Evolutionary conservation across 805 yeast species (phyloP), one percentile per base, ranked within the genome.

Genomic region (Blastobotrys peoriensis): DNA sequence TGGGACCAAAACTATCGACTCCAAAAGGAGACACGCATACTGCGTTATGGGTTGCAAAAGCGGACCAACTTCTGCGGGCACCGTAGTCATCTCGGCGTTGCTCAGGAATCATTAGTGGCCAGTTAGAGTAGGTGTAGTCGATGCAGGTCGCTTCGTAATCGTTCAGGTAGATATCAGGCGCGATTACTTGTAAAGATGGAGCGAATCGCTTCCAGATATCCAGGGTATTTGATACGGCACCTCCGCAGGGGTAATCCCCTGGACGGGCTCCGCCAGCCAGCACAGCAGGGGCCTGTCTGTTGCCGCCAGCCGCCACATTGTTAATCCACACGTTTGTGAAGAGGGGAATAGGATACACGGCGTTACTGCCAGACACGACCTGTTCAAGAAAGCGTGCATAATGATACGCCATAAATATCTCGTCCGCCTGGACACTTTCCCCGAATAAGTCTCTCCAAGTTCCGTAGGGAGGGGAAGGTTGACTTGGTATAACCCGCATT

Each of bases 41-140:
- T 3, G 54, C 54, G 9, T 20, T 10, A 35, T 41, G 42, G 6
- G 25, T 28, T 33, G 53, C 54, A 35, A 46, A 22, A 8, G 52
- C 44, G 5, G 15, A 5, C 46, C 47, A 50, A 13, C 39, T 16
- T 6, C 53, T 21, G 15, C 52, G 21, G 10, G 54, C 54, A 6
- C 53, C 54, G 37, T 16, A 49, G 25, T 45, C 53, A 36, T 50
- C 54, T 18, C 54, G 33, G 13, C 54, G 46, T 37, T 49, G 53
- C 44, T 50, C 54, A 13, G 54, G 54, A 21, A 50, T 44, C 28
- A 50, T 41, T 8, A 46, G 41, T 2, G 51, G 43, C n/a, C 43
- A 44, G 30, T 34, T 41, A 15, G 18, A 17, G 19, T 49, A 50
- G 1, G 38, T 16, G 27, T 50, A 50, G 19, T 28, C 22, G 16